phyloP scores from a whole-genome alignment of 306 rosid species.

The Myrica gale region DNA sequence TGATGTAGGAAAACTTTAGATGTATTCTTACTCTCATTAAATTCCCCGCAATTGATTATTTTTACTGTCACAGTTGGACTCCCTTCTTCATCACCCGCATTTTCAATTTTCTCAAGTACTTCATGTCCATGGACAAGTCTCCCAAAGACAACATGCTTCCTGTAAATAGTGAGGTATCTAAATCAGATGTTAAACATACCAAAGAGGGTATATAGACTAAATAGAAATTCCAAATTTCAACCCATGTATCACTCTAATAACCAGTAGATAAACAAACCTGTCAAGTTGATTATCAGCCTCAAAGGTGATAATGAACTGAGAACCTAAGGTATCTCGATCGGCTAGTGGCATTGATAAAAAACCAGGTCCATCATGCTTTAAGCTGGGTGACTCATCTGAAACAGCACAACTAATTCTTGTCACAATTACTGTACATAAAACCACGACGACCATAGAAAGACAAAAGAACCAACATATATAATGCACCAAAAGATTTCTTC shows the following conservation, averaged over 20 bases:
- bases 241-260: background rate
- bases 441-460: background rate
- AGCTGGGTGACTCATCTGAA: slow-evolving; percentile 78
- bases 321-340: slow-evolving; percentile 74
- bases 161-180: slow-evolving; percentile 33
- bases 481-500: background rate
- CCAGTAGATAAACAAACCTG: slow-evolving; percentile 51
- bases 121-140: slow-evolving; percentile 75
- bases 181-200: background rate
- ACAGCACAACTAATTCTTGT: slow-evolving; percentile 8
- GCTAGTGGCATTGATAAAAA: slow-evolving; percentile 80
- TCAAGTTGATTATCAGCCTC: slow-evolving; percentile 73
- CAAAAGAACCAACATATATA: background rate
- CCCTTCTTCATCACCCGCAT: slow-evolving; percentile 72
- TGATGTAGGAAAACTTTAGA: background rate
- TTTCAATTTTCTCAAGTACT: slow-evolving; percentile 73
- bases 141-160: slow-evolving; percentile 90
- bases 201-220: background rate
- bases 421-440: background rate
- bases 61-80: slow-evolving; percentile 84
- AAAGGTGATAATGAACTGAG: slow-evolving; percentile 82
- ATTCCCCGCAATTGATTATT: slow-evolving; percentile 85
- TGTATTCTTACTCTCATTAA: slow-evolving; percentile 57
- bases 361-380: slow-evolving; percentile 77
- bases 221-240: background rate